These are phyloP conservation scores for Knufia fluminis DNA, from an alignment of 2,329 filamentous ascomycete species.

Conservation along the genomic window DNA sequence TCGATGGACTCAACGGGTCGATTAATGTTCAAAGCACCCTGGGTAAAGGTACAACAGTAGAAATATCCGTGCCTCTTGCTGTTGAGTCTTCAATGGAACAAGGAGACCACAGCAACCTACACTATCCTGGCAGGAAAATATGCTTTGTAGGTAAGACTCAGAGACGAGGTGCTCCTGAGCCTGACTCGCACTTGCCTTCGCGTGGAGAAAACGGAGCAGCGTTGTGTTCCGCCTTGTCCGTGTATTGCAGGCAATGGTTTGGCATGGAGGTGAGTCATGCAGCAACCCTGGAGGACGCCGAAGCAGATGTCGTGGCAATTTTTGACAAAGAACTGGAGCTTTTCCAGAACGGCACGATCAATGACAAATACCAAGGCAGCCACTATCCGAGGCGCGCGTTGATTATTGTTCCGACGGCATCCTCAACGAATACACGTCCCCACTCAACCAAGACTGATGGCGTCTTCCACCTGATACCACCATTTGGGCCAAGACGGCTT, in stretches of 20 bases:
- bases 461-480: neutral
- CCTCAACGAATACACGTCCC: neutral
- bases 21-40: conserved; percentile 40
- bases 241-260: neutral
- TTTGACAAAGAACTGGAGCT: neutral
- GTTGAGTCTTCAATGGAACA: neutral
- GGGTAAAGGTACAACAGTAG: conserved; percentile 14
- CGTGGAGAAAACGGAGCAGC: neutral
- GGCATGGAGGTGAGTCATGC: neutral
- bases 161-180: neutral
- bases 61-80: conserved; percentile 11
- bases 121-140: neutral
- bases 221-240: neutral
- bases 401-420: neutral
- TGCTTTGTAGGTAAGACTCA: neutral
- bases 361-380: neutral
- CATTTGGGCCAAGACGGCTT: conserved; percentile 1
- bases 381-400: neutral
- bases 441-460: neutral
- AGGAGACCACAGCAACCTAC: neutral
- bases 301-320: neutral
- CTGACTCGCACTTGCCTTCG: neutral
- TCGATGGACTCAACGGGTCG: conserved; percentile 47
- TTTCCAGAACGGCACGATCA: neutral
- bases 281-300: neutral